Base-by-base conservation (phyloP, 495 filamentous ascomycete species). In the Neurospora hispaniola region DNA sequence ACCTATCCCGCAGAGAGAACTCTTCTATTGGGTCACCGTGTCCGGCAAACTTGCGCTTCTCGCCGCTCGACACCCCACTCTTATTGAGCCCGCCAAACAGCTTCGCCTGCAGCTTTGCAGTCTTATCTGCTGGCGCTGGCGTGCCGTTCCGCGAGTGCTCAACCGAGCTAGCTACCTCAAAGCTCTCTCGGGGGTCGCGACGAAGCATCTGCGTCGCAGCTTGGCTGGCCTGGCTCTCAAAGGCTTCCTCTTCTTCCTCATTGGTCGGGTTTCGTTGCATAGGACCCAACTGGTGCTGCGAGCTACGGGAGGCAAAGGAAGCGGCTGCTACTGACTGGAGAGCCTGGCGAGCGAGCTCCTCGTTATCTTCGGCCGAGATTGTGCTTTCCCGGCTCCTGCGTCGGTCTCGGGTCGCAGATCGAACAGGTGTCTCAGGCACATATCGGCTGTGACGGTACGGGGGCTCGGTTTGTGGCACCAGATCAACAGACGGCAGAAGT, bases 361-460 rank as follows among this genome's bases (percentile, higher is more conserved):
- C 91, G 31, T 88, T 87, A 71, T 95, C 93, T 5, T 92, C 90
- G 20, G 89, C 93, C 0, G 94, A 97, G 69, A 97, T 94, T 7
- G 94, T 97, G 82, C 92, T 96, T 76, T 97, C 93, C 68, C 92
- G 87, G 77, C 93, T 92, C 76, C 90, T 88, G 70, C 86, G 87
- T 68, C 77, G 70, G 74, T 81, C 74, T 10, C 75, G 75, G 72
- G 74, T 70, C 10, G 69, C 70, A 9, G 74, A 72, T 9, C 75
- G 66, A 7, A 76, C 31, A 43, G 74, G 75, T 16, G 85, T 80
- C 75, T 81, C 44, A 41, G 79, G 71, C 48, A 77, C 72, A 59
- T 79, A 78, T 39, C 75, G 77, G 18, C 73, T 71, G 66, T 79
- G 78, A 68, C 78, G 80, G 62, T 83, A 83, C 6, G 82, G 80